A percentile compares a stretch with the other conserved stretches of the same genome.
Conservation (phyloP, 257 asterid species). For the Primulina eburnea region DNA sequence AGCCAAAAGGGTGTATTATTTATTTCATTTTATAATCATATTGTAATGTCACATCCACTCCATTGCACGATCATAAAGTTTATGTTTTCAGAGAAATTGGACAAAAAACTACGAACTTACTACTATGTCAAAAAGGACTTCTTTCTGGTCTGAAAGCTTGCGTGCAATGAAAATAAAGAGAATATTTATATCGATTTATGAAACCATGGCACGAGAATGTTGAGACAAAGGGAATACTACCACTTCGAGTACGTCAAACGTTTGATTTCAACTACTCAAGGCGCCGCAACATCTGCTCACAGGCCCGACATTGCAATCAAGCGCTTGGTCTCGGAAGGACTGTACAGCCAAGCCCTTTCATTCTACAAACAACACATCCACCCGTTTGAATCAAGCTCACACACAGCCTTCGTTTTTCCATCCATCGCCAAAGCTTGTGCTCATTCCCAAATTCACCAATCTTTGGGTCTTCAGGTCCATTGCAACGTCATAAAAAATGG, state of each 20-base stretch:
- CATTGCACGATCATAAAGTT: too few relatives aligned
- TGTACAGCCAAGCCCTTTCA: slow-evolving; percentile 39
- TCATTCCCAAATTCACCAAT: slow-evolving; percentile 37
- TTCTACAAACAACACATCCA: slow-evolving; percentile 48
- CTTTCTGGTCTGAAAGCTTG: too few relatives aligned
- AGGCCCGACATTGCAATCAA: slow-evolving; percentile 35
- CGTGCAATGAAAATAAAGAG: too few relatives aligned
- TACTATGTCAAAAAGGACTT: too few relatives aligned
- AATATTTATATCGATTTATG: background rate
- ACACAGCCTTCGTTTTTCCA: slow-evolving; percentile 51
- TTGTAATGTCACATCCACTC: too few relatives aligned
- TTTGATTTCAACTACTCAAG: slow-evolving; percentile 35
- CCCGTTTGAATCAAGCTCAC: slow-evolving; percentile 38
- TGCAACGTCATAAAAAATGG: slow-evolving; percentile 51
- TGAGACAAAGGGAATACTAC: background rate
- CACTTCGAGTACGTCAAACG: slow-evolving; percentile 29
- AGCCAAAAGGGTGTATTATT: too few relatives aligned
- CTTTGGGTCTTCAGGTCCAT: slow-evolving; percentile 53
- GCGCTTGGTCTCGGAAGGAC: slow-evolving; percentile 34
- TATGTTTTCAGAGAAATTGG: too few relatives aligned
- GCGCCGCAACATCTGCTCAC: slow-evolving; percentile 20
- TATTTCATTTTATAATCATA: too few relatives aligned
- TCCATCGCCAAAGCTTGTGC: slow-evolving; percentile 67
- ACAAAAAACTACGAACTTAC: too few relatives aligned
- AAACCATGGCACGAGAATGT: background rate